Base-by-base conservation (phyloP, 352 stramenopile genomes). In the Phytophthora tentaculata region DNA sequence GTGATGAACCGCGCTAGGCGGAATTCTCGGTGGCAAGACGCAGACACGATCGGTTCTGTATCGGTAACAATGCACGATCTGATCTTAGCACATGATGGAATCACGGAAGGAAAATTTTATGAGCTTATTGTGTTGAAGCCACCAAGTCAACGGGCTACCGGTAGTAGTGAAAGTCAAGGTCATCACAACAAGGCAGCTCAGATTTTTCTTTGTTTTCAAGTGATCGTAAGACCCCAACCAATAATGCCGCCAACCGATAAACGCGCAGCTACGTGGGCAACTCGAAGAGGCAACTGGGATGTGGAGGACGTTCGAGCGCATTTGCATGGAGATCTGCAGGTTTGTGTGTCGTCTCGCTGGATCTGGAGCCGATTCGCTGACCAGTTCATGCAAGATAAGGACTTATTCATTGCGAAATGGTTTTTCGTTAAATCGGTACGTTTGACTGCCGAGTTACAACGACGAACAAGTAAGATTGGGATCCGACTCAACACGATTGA, bases 331-430 rank as follows among this genome's bases (percentile, higher is more conserved):
- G 81, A 91, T 49, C 63, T 91, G 6, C 71, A 74, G 54, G 61
- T 62, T 0, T 90, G 90, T 69, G 76, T 84, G 9, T 41, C 51
- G 5, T 76, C 45, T 7, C 65, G 65, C 17, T 91, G 83, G 83
- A 66, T 91, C 32, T 91, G 83, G 83, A 86, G 83, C n/a, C 73
- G 66, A 52, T 79, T 88, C 51, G 81, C 65, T 1, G 53, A 37
- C 0, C 35, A 80, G 24, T 89, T 81, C 61, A 48, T 77, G 8
- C 39, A 50, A 0, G 76, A 90, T 23, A 73, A 84, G 3, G 81
- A 90, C 35, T 71, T 81, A 41, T 61, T 61, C 4, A 67, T 90
- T 12, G 80, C 81, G 0, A 74, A 75, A 17, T 86, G 70, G 69
- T 86, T 90, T 23, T 76, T 79, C 10, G 50, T 64, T 2, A 83